phyloP scores from a whole-genome alignment of 441 rosid species.

The Mallotus japonicus region DNA sequence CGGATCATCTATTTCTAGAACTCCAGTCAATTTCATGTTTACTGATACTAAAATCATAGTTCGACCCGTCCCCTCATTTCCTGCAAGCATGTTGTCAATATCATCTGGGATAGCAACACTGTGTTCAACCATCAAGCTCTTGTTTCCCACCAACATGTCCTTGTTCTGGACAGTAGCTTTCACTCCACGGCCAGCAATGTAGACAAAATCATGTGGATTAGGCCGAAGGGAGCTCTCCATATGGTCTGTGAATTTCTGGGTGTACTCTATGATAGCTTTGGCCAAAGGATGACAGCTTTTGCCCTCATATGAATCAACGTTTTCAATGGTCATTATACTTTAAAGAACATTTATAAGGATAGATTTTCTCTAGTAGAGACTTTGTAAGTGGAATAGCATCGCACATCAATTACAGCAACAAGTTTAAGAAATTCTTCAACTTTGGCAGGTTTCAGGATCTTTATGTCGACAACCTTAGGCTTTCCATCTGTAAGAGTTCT shows the following conservation, averaged over 20 bases:
- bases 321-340: too few species aligned
- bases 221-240: constrained; percentile 76
- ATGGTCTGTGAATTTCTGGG: constrained; percentile 64
- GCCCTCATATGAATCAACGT: constrained; percentile 33
- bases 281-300: constrained; percentile 91
- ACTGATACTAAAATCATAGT: constrained; percentile 73
- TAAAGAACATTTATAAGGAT: background rate
- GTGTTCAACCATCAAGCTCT: constrained; percentile 56
- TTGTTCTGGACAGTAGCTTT: constrained; percentile 56
- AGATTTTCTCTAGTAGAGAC: background rate
- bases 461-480: constrained; percentile 71
- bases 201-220: constrained; percentile 63
- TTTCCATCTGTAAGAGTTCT: constrained; percentile 87
- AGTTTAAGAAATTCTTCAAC: constrained; percentile 67
- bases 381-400: constrained; percentile 15
- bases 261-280: constrained; percentile 75
- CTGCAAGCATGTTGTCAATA: constrained; percentile 63
- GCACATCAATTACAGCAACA: constrained; percentile 79
- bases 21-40: constrained; percentile 57
- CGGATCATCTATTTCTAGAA: constrained; percentile 71
- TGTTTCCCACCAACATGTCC: constrained; percentile 75
- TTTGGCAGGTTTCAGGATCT: constrained; percentile 42
- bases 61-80: constrained; percentile 67
- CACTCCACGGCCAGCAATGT: constrained; percentile 82
- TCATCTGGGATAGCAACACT: constrained; percentile 46